These are phyloP conservation scores for Polygonum aviculare DNA, from an alignment of 148 eudicot species.

Conservation along the genomic window DNA sequence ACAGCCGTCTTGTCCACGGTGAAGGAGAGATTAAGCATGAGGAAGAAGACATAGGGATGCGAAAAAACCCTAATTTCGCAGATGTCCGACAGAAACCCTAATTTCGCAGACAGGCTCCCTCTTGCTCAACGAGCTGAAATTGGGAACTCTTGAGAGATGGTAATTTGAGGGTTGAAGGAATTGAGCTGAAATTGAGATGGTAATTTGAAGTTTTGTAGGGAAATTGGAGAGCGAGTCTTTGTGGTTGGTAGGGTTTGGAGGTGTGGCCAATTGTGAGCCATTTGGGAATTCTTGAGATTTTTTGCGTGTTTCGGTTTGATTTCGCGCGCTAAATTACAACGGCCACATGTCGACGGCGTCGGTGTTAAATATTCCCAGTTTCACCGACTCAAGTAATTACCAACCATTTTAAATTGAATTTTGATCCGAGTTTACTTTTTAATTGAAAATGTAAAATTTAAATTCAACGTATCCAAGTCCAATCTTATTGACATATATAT, in stretches of 20 bases:
- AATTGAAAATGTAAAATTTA: too few relatives aligned
- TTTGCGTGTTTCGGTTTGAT: neutral
- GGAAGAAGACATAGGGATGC: neutral
- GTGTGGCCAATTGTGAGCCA: neutral
- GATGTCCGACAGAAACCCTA: neutral
- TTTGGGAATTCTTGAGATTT: neutral
- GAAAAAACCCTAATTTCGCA: neutral
- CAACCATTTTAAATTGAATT: too few relatives aligned
- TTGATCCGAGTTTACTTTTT: too few relatives aligned
- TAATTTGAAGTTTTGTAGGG: neutral
- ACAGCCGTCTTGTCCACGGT: neutral
- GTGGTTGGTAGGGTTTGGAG: slow-evolving; percentile 4
- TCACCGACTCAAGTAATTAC: too few relatives aligned
- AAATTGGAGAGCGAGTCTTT: neutral
- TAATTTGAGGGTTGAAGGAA: neutral
- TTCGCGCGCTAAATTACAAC: neutral
- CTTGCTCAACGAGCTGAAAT: too few relatives aligned
- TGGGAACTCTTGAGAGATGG: too few relatives aligned
- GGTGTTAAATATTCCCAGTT: neutral
- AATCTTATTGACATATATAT: too few relatives aligned
- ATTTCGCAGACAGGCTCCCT: neutral
- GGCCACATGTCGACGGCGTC: neutral
- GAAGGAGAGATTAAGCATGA: slow-evolving; percentile 1
- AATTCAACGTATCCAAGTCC: too few relatives aligned
- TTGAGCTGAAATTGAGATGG: neutral